Conservation (phyloP, 2,329 filamentous ascomycete genomes). For the Cercospora beticola region DNA sequence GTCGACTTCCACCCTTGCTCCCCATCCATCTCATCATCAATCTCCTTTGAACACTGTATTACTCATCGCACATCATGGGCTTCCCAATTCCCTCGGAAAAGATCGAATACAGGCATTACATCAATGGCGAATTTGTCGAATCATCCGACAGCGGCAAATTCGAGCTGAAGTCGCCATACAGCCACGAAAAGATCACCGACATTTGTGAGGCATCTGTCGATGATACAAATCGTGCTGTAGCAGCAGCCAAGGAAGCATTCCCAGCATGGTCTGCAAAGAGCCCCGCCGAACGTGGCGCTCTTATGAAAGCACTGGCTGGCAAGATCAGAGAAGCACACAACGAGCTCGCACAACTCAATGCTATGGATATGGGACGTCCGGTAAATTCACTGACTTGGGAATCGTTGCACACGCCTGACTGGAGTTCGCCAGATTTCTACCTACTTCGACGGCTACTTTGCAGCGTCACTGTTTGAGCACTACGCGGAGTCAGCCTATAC, state of each 20-base stretch:
- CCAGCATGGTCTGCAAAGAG: constrained; percentile 55
- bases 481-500: constrained; percentile 47
- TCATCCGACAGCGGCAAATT: constrained; percentile 50
- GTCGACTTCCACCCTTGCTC: background rate
- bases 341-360: constrained; percentile 50
- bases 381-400: constrained; percentile 23
- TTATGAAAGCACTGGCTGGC: constrained; percentile 49
- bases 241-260: constrained; percentile 68
- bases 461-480: constrained; percentile 43
- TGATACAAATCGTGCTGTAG: constrained; percentile 69
- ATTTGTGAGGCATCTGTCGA: constrained; percentile 67
- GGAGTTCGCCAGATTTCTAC: constrained; percentile 21
- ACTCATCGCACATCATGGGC: constrained; percentile 16
- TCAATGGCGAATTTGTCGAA: constrained; percentile 54
- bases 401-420: background rate
- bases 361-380: constrained; percentile 49
- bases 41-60: background rate
- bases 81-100: constrained; percentile 29
- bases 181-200: constrained; percentile 44
- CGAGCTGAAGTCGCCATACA: constrained; percentile 47
- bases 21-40: background rate
- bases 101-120: constrained; percentile 48
- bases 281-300: constrained; percentile 43
- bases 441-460: constrained; percentile 43
- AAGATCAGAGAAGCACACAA: constrained; percentile 45